These are phyloP conservation scores for Salisapilia sapeloensis DNA, from an alignment of 352 stramenopile species.

Conservation along the genomic window DNA sequence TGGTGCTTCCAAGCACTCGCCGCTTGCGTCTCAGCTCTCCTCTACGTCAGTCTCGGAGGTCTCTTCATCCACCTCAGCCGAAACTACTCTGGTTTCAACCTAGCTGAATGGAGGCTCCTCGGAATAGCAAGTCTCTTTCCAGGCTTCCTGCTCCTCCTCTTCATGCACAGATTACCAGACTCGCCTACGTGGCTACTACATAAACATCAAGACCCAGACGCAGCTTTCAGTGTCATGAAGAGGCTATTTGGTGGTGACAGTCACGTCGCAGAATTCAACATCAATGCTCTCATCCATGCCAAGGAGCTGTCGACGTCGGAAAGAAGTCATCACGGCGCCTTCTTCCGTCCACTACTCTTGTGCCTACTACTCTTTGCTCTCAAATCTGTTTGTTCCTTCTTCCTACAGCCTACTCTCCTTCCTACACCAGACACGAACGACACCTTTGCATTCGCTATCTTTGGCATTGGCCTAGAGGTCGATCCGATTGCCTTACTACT, in stretches of 20 bases:
- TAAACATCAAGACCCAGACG: conserved; percentile 46
- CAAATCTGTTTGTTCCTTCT: conserved; percentile 17
- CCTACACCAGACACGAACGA: conserved; percentile 14
- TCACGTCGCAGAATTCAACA: conserved; percentile 33
- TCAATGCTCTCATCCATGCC: conserved; percentile 63
- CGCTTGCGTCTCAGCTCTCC: conserved; percentile 14
- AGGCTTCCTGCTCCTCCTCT: conserved; percentile 27
- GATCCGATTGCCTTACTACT: conserved; percentile 28
- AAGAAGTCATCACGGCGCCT: conserved; percentile 31
- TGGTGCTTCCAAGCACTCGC: conserved; percentile 21
- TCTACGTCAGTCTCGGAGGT: conserved; percentile 33
- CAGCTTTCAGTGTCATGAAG: conserved; percentile 40
- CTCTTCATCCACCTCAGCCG: conserved; percentile 47
- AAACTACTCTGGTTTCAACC: conserved; percentile 52
- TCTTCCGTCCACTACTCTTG: conserved; percentile 49
- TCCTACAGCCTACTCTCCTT: conserved; percentile 37
- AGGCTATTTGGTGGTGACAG: conserved; percentile 31
- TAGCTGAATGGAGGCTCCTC: conserved; percentile 68
- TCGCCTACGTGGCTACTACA: conserved; percentile 67
- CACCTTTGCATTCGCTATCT: conserved; percentile 34
- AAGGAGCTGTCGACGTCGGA: conserved; percentile 29
- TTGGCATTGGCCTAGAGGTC: conserved; percentile 36
- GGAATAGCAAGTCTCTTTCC: conserved; percentile 29
- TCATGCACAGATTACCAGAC: conserved; percentile 51
- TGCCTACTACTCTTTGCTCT: conserved; percentile 29